These are phyloP conservation scores for Mycena alexandri DNA, from an alignment of 768 basidiomycete species.

Conservation along the genomic window DNA sequence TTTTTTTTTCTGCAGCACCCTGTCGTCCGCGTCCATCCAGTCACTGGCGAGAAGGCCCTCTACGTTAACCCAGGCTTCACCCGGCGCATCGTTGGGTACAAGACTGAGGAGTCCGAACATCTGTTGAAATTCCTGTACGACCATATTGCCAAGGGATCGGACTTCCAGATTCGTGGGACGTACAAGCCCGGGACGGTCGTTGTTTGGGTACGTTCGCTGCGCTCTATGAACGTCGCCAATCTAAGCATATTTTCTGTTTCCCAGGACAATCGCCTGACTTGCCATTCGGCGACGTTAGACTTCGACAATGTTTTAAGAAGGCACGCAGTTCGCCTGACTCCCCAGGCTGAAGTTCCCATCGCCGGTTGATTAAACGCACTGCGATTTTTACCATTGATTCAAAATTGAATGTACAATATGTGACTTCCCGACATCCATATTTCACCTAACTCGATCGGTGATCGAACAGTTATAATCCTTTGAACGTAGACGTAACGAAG, in stretches of 20 bases:
- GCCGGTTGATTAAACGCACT: slow-evolving; percentile 38
- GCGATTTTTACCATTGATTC: too few relatives aligned
- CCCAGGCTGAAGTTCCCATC: slow-evolving; percentile 60
- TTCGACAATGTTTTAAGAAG: slow-evolving; percentile 48
- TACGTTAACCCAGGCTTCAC: slow-evolving; percentile 72
- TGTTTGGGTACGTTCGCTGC: slow-evolving; percentile 59
- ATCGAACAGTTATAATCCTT: too few relatives aligned
- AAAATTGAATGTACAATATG: too few relatives aligned
- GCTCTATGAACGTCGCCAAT: background rate
- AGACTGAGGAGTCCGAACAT: slow-evolving; percentile 66
- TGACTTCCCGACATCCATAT: too few relatives aligned
- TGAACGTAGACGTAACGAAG: too few relatives aligned
- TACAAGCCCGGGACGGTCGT: slow-evolving; percentile 69
- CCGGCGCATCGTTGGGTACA: slow-evolving; percentile 66
- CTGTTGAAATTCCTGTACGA: slow-evolving; percentile 68
- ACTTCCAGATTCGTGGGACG: slow-evolving; percentile 62
- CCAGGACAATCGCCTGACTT: slow-evolving; percentile 56
- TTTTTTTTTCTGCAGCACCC: slow-evolving; percentile 58
- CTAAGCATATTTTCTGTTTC: background rate
- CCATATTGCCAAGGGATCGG: slow-evolving; percentile 63
- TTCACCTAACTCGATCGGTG: too few relatives aligned
- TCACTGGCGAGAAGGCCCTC: slow-evolving; percentile 72
- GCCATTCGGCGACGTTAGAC: slow-evolving; percentile 54
- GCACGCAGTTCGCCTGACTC: slow-evolving; percentile 56
- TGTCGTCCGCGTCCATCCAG: slow-evolving; percentile 69